A percentile compares a stretch with the other conserved stretches of the same genome.
phyloP scores from a whole-genome alignment of 208 protist genomes.

The Wallacemonas sp. region DNA sequence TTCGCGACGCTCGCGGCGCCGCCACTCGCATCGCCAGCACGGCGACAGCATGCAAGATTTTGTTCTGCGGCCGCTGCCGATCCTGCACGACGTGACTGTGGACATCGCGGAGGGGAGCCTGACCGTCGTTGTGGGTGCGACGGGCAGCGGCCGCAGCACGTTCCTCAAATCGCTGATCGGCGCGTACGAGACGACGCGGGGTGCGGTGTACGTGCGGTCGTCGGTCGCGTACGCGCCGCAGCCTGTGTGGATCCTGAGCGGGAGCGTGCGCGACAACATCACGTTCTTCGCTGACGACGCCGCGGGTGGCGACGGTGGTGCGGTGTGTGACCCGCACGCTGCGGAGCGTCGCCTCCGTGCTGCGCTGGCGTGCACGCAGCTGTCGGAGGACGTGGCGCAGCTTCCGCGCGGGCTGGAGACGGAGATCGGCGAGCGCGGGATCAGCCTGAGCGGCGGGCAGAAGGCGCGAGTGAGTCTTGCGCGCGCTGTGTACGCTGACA shows the following conservation, averaged over 20 bases:
- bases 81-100: conserved; percentile 35
- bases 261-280: conserved; percentile 92
- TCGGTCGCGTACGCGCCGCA: conserved; percentile 89
- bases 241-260: conserved; percentile 90
- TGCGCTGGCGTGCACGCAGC: conserved; percentile 5
- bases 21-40: background rate
- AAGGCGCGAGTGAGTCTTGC: conserved; percentile 76
- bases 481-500: conserved; percentile 77
- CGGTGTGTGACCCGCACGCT: no score
- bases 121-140: conserved; percentile 52
- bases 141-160: conserved; percentile 56
- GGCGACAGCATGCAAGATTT: background rate
- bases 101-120: conserved; percentile 25
- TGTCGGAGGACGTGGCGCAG: conserved; percentile 68
- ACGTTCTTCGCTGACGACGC: conserved; percentile 72
- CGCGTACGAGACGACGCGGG: conserved; percentile 35
- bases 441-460: conserved; percentile 84
- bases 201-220: conserved; percentile 21
- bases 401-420: conserved; percentile 85
- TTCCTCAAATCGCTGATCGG: conserved; percentile 53
- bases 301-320: conserved; percentile 43
- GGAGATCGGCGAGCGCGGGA: conserved; percentile 82
- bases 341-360: conserved; percentile 7
- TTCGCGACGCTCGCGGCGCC: no score
- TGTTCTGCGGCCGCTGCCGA: conserved; percentile 13